Percentiles rank a stretch among this genome's conserved stretches.
phyloP scores from a whole-genome alignment of 306 rosid genomes.

The Casuarina cunninghamiana region DNA sequence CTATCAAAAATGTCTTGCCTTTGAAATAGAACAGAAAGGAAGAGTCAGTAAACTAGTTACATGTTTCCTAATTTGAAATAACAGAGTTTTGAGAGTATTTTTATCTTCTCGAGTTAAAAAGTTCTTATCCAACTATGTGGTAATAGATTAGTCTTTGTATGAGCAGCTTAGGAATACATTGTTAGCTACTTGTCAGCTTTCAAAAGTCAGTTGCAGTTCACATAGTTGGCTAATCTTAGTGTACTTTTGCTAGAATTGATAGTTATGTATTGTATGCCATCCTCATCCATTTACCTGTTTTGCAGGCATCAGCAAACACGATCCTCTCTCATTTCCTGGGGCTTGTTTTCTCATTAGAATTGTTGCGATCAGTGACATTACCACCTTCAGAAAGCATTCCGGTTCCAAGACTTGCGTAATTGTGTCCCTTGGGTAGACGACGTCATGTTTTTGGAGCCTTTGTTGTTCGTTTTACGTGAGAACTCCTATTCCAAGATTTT shows the following conservation, averaged over 20 bases:
- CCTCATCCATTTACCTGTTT: background rate
- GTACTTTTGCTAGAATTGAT: background rate
- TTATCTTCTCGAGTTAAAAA: background rate
- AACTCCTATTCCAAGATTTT: background rate
- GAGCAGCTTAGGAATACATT: background rate
- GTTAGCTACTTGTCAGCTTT: background rate
- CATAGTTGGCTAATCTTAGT: background rate
- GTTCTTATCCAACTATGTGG: background rate
- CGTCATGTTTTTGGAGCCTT: constrained; percentile 5
- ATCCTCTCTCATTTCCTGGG: constrained; percentile 97
- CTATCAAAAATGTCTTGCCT: background rate
- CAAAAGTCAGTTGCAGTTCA: background rate
- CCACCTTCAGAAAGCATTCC: constrained; percentile 63
- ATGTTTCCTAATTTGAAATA: background rate
- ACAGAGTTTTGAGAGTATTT: background rate
- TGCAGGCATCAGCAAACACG: constrained; percentile 93
- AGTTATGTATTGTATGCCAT: background rate
- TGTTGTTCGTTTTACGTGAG: background rate
- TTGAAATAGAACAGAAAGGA: background rate
- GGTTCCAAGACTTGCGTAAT: constrained; percentile 61
- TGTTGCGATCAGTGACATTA: constrained; percentile 80
- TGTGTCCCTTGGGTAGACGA: constrained; percentile 1
- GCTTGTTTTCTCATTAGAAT: constrained; percentile 80
- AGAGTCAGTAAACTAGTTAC: background rate
- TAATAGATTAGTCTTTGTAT: background rate